Base-by-base conservation (phyloP, 495 filamentous ascomycete species). In the Penicillium cinerascens region DNA sequence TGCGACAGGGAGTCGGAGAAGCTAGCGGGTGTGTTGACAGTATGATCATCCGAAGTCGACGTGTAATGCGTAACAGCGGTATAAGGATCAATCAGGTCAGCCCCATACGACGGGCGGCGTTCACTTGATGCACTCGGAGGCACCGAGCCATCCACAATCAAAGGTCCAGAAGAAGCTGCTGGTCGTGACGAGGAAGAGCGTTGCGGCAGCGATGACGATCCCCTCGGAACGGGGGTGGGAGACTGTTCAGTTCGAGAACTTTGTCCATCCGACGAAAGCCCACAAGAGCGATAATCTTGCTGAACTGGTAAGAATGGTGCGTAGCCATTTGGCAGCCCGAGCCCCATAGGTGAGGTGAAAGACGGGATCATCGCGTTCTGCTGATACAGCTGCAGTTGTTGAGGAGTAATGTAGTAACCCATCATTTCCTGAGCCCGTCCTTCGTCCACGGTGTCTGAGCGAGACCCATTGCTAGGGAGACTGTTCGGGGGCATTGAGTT, bases 321-420 rank as follows among this genome's bases (percentile, higher is more conserved):
- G 35, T 74, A 69, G 47, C 76, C 73, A 44, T 72, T 75, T 25
- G 72, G 75, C 42, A 76, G 63, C 5, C 73, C 61, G 16, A 81
- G 51, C 18, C 82, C 81, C 27, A 70, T 75, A 37, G 73, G 74
- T 1, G 74, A 45, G 1, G 80, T 69, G 17, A 81, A 54, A n/a
- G 71, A 70, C 2, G 74, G 67, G 29, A 79, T 45, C 54, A 70
- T 67, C 20, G 70, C 58, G 22, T 71, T 71, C 18, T 79, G 79
- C 37, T 76, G 70, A 47, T 74, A 77, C 6, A 69, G 47, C 33
- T 76, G 76, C n/a, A 78, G 55, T 48, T 83, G 76, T 29, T 81
- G 76, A 4, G 83, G 80, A 29, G 77, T 77, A 13, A 86, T 68
- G 58, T 86, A 88, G 61, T 84, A 85, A 0, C 84, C 83, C 52